These are phyloP conservation scores for Aquilaria sinensis DNA, from an alignment of 345 rosid species.

Conservation along the genomic window DNA sequence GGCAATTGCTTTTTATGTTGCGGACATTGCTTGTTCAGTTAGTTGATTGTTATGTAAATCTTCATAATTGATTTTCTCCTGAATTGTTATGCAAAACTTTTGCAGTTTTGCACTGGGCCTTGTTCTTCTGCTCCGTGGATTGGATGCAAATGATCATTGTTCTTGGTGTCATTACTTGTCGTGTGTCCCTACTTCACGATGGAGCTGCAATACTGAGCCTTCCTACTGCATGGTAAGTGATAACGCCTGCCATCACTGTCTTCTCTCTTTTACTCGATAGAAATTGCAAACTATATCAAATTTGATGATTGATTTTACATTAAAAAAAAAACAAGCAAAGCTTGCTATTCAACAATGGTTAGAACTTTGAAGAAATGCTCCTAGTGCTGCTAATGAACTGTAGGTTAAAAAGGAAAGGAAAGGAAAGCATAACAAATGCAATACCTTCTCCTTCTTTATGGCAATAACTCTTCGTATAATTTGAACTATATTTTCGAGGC, in stretches of 20 bases:
- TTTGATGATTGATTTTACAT: not conserved
- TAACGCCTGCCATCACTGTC: not conserved
- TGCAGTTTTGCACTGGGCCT: constrained; percentile 55
- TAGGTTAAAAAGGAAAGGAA: too few species aligned
- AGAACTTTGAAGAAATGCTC: too few species aligned
- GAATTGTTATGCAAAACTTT: not conserved
- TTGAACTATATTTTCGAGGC: too few species aligned
- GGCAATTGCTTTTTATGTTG: not conserved
- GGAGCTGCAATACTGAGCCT: constrained; percentile 78
- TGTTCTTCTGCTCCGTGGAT: constrained; percentile 67
- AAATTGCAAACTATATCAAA: not conserved
- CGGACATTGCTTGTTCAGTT: too few species aligned
- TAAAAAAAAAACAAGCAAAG: not conserved
- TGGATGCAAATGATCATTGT: constrained; percentile 84
- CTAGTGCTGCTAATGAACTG: too few species aligned
- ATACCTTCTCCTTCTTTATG: too few species aligned
- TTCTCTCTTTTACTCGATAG: not conserved
- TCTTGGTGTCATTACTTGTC: constrained; percentile 98
- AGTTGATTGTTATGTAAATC: too few species aligned
- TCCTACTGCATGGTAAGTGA: constrained; percentile 56
- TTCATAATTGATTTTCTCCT: too few species aligned
- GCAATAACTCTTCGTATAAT: too few species aligned
- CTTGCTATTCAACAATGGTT: too few species aligned
- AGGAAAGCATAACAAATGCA: too few species aligned
- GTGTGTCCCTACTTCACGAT: constrained; percentile 78